Evolutionary conservation across 1,284 basidiomycete genomes (phyloP).

Genomic region (Microbotryum lychnidis-dioicae): DNA sequence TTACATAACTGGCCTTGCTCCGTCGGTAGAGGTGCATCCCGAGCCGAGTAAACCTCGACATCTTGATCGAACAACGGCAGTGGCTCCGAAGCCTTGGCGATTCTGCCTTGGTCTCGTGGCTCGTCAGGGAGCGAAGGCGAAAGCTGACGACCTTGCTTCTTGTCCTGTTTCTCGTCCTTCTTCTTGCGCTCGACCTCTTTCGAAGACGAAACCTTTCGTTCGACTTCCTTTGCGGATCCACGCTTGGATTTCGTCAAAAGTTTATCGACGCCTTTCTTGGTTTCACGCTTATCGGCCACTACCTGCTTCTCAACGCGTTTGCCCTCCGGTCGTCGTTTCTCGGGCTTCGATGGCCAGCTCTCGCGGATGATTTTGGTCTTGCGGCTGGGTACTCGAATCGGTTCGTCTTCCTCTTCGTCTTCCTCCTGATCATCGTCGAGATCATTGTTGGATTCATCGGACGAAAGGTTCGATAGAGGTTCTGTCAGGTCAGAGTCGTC

Average conservation of each 20-base stretch:
- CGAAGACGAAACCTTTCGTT: not conserved
- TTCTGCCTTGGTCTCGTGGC: not conserved
- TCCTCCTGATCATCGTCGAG: slow-evolving; percentile 12
- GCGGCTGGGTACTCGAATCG: not conserved
- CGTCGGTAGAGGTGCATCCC: too few species aligned
- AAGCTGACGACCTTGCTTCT: slow-evolving; percentile 5
- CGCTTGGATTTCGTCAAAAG: too few species aligned
- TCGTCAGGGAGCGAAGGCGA: not conserved
- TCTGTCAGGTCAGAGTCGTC: slow-evolving; percentile 34
- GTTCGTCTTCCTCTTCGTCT: slow-evolving; percentile 16
- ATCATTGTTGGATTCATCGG: not conserved
- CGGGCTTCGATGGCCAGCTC: too few species aligned
- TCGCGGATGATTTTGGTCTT: too few species aligned
- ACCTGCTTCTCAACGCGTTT: too few species aligned
- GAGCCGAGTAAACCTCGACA: too few species aligned
- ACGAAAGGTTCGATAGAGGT: slow-evolving; percentile 27
- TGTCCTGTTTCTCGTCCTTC: slow-evolving; percentile 2
- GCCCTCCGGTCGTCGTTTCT: too few species aligned
- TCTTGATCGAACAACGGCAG: too few species aligned
- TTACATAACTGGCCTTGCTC: too few species aligned
- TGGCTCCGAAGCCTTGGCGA: not conserved
- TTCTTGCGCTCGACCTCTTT: not conserved
- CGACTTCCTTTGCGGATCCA: not conserved
- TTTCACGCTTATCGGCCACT: too few species aligned
- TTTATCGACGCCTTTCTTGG: too few species aligned